Base-by-base conservation (phyloP, 371 early-diverging fungal species). In the Zopfochytrium polystomum region DNA sequence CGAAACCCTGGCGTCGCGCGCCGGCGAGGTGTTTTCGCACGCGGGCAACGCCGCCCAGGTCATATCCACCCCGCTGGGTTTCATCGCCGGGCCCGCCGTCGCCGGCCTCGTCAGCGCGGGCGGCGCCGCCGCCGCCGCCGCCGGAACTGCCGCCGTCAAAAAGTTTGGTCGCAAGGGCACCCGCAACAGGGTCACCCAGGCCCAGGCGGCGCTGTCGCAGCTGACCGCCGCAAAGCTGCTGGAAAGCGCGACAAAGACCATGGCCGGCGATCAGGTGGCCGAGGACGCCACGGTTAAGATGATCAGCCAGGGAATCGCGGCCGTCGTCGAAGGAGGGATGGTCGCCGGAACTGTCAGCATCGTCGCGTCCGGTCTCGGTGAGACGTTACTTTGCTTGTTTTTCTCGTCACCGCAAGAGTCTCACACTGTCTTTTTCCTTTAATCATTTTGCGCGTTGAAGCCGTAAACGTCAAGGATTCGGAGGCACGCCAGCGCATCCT, bases 21-120 rank as follows among this genome's bases (percentile, higher is more conserved):
- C 69, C 5, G 69, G 69, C 30, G 69, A 68, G 55, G 50, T 54
- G 23, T 20, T 68, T 49, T 29, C 55, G 20, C 55, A 60, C 50
- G 60, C 59, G 5, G 69, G 61, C 5, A 60, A 63, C 42, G 69
- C 65, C 18, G 65, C 69, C 13, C 64, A 64, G 52, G 52, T 64
- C 26, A 49, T 64, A n/a, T 29, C 61, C 7, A 52, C 52, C 23
- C 69, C 69, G 33, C 54, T 60, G 11, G 49, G 42, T 30, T 34
- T 68, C 27, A 31, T 64, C 27, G 69, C 62, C 0, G 66, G 66
- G 38, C 59, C 60, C 2, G 56, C 55, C 6, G 47, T 68, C 9
- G 69, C 47, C 9, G 69, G 69, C 9, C 32, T 63, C n/a, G n/a
- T n/a, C n/a, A n/a, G n/a, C n/a, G n/a, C n/a, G n/a, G n/a, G n/a